Evolutionary conservation across 768 basidiomycete genomes (phyloP), one percentile per base, ranked within the genome.

Genomic region (Tricholoma saponaceum): DNA sequence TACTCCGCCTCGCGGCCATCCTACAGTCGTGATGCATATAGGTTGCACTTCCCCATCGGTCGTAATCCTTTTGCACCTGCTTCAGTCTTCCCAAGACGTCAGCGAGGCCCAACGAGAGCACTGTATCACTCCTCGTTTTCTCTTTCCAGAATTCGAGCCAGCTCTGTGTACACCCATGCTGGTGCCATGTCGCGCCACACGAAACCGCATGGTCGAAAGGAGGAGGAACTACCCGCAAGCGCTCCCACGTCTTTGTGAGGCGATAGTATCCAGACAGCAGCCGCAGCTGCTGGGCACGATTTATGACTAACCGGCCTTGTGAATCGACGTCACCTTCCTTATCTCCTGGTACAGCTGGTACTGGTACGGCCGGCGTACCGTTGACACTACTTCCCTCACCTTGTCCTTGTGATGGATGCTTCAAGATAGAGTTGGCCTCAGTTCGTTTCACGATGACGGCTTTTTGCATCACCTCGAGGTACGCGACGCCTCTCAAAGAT

Each of bases 91-190:
- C 89, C 4, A 87, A 67, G 32, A 89, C 85, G 64, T 90, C 86
- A 30, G 86, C 84, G 2, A 83, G 69, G 7, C 82, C 85, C 4
- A 86, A 75, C 13, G 73, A 70, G 32, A 90, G 74, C 26, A 90
- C 81, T 3, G 76, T 67, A 33, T 89, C 88, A 46, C 80, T 75
- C 63, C 77, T 78, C 25, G 84, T 83, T 69, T 86, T 87, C 62
- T 89, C 87, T 69, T 86, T 87, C 89, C 89, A 90, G 66, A 89
- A 90, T 53, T 89, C 88, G 10, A 82, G 66, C 87, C 88, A 90
- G 55, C 83, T 83, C 68, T 87, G 86, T 22, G 78, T 81, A 62
- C 89, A 90, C 18, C 83, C 80, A 56, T 85, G 83, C 63, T 87
- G 86, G 64, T 87, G 84, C 86, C 87, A 90, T 9, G 83, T 84